phyloP scores from a whole-genome alignment of 306 rosid species.

The Quercus agrifolia region DNA sequence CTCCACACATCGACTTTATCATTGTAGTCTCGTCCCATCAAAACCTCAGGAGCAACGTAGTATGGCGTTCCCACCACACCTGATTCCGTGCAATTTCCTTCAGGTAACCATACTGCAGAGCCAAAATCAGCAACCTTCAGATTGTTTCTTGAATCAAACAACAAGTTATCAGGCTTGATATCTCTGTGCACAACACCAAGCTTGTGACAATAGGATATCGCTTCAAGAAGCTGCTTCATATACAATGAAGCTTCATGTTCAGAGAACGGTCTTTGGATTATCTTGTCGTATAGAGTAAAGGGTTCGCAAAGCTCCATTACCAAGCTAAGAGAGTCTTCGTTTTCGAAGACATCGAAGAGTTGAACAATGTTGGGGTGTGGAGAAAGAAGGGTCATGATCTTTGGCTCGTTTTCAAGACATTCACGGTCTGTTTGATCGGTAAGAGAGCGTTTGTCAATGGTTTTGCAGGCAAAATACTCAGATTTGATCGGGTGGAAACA shows the following conservation, averaged over 20 bases:
- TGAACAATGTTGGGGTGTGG: conserved; percentile 65
- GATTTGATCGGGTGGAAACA: conserved; percentile 35
- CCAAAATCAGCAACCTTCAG: conserved; percentile 80
- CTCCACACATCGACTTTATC: conserved; percentile 81
- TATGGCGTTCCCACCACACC: conserved; percentile 84
- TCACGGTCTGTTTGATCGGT: conserved; percentile 55
- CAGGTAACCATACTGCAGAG: conserved; percentile 66
- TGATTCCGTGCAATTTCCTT: conserved; percentile 33
- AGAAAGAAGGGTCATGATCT: conserved; percentile 57
- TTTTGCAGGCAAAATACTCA: conserved; percentile 53
- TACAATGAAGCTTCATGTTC: conserved; percentile 47
- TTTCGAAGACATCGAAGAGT: conserved; percentile 47
- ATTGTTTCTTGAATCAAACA: conserved; percentile 46
- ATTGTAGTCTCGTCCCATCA: conserved; percentile 50
- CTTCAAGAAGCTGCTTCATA: conserved; percentile 51
- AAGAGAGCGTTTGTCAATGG: conserved; percentile 52
- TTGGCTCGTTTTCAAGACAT: conserved; percentile 68
- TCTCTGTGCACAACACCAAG: conserved; percentile 68
- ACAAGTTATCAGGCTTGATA: conserved; percentile 66
- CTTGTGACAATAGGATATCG: conserved; percentile 58
- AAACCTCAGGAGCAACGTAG: conserved; percentile 76
- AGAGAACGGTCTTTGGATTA: conserved; percentile 33
- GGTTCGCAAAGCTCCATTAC: conserved; percentile 61
- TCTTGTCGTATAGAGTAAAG: conserved; percentile 60
- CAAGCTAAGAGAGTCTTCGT: conserved; percentile 35